Evolutionary conservation across 2,329 filamentous ascomycete genomes (phyloP).

Genomic region (Arthrobotrys megalospora): DNA sequence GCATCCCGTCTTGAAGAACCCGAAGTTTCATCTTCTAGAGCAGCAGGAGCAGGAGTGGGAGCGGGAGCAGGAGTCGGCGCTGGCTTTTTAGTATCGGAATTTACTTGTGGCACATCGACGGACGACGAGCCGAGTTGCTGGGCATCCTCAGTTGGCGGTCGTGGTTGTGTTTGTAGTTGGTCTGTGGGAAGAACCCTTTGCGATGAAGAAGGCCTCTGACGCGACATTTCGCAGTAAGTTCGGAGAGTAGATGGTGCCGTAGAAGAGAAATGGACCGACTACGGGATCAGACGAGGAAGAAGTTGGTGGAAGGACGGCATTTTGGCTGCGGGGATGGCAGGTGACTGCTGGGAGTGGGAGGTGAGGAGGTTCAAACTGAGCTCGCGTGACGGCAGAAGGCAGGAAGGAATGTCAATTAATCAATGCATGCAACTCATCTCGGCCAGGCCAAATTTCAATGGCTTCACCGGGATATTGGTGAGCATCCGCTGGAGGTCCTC

Average conservation of each 20-base stretch:
- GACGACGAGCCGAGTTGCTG: constrained; percentile 24
- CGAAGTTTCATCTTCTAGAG: constrained; percentile 30
- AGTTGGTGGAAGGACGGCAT: constrained; percentile 25
- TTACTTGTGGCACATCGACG: constrained; percentile 31
- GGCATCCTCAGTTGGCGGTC: background rate
- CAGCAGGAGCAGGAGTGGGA: background rate
- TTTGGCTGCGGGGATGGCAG: constrained; percentile 27
- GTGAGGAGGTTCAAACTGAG: constrained; percentile 38
- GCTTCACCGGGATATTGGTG: background rate
- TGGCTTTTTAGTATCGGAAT: constrained; percentile 27
- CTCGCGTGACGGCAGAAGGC: constrained; percentile 35
- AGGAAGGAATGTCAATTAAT: background rate
- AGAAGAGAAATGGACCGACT: background rate
- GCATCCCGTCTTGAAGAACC: constrained; percentile 45
- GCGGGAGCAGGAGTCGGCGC: constrained; percentile 6
- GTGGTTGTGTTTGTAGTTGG: constrained; percentile 27
- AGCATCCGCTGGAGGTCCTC: background rate
- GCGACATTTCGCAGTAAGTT: constrained; percentile 39
- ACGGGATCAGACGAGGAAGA: constrained; percentile 21
- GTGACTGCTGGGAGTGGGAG: constrained; percentile 31
- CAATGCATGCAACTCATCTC: constrained; percentile 5
- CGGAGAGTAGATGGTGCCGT: constrained; percentile 18
- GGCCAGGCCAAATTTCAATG: constrained; percentile 9
- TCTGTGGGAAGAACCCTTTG: constrained; percentile 28
- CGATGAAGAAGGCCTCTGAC: constrained; percentile 41